phyloP scores from a whole-genome alignment of 2,329 filamentous ascomycete genomes.

The Gyromitra esculenta region DNA sequence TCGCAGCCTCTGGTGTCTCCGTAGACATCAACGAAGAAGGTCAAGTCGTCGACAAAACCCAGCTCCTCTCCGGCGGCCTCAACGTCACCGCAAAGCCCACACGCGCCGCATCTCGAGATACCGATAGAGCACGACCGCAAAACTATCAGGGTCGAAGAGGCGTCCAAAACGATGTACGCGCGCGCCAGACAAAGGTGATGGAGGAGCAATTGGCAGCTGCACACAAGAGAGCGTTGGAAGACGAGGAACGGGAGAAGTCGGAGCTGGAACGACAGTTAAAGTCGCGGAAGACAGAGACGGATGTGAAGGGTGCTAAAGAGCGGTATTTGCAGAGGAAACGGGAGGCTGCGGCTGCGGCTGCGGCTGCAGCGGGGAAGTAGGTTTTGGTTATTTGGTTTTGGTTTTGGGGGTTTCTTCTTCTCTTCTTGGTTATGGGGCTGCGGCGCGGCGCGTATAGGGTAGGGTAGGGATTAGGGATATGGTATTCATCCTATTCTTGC shows the following conservation, averaged over 20 bases:
- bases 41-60: slow-evolving; percentile 83
- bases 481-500: no score
- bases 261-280: slow-evolving; percentile 74
- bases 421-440: no score
- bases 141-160: slow-evolving; percentile 57
- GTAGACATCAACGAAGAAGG: slow-evolving; percentile 83
- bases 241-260: slow-evolving; percentile 72
- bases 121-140: slow-evolving; percentile 13
- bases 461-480: no score
- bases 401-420: not conserved
- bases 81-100: slow-evolving; percentile 70
- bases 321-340: slow-evolving; percentile 80
- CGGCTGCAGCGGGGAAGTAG: slow-evolving; percentile 9
- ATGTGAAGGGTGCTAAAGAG: slow-evolving; percentile 81
- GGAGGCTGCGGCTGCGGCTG: slow-evolving; percentile 76
- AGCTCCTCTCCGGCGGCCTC: slow-evolving; percentile 77
- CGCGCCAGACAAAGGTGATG: slow-evolving; percentile 80
- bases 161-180: slow-evolving; percentile 73
- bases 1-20: slow-evolving; percentile 66
- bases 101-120: slow-evolving; percentile 57
- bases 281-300: slow-evolving; percentile 78
- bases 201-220: slow-evolving; percentile 79
- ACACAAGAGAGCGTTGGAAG: slow-evolving; percentile 73
- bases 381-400: not conserved
- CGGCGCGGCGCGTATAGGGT: no score